phyloP scores from a whole-genome alignment of 108 stramenopile genomes.

The Seminavis robusta region DNA sequence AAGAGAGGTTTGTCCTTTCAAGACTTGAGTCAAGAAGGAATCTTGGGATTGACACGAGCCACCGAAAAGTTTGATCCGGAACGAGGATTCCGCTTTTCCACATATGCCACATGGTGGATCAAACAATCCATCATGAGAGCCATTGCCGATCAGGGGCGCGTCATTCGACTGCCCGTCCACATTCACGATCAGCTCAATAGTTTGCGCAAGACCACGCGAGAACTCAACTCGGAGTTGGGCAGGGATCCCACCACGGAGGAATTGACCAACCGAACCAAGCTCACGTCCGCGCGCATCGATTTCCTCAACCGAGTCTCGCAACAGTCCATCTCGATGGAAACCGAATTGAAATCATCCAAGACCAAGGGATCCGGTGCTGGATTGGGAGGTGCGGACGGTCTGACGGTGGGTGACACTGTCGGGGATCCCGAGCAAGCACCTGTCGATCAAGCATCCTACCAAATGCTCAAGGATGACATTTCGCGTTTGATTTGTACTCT shows the following conservation, averaged over 20 bases:
- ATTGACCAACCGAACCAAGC: conserved; percentile 49
- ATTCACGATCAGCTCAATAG: conserved; percentile 80
- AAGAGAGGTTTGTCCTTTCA: conserved; percentile 77
- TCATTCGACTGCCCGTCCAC: conserved; percentile 90
- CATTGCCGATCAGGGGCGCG: conserved; percentile 89
- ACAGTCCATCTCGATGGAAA: conserved; percentile 76
- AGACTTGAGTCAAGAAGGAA: conserved; percentile 95
- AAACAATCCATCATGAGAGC: conserved; percentile 93
- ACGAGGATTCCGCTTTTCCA: conserved; percentile 90
- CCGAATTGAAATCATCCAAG: conserved; percentile 55
- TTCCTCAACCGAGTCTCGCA: conserved; percentile 70
- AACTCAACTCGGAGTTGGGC: conserved; percentile 66
- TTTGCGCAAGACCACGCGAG: conserved; percentile 64
- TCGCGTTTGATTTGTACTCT: conserved; percentile 81
- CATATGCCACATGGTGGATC: conserved; percentile 99
- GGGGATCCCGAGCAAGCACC: conserved; percentile 81
- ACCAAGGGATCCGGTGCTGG: conserved; percentile 79
- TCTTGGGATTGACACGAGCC: conserved; percentile 87
- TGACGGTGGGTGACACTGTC: conserved; percentile 68
- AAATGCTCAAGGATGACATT: conserved; percentile 83
- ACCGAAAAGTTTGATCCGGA: conserved; percentile 96
- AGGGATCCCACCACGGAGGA: conserved; percentile 79
- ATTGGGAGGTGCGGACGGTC: conserved; percentile 47
- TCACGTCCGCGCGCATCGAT: conserved; percentile 74
- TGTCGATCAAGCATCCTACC: conserved; percentile 70